Evolutionary conservation across 148 eudicot species (phyloP), one percentile per base, ranked within the genome.

Genomic region (Cornus florida): DNA sequence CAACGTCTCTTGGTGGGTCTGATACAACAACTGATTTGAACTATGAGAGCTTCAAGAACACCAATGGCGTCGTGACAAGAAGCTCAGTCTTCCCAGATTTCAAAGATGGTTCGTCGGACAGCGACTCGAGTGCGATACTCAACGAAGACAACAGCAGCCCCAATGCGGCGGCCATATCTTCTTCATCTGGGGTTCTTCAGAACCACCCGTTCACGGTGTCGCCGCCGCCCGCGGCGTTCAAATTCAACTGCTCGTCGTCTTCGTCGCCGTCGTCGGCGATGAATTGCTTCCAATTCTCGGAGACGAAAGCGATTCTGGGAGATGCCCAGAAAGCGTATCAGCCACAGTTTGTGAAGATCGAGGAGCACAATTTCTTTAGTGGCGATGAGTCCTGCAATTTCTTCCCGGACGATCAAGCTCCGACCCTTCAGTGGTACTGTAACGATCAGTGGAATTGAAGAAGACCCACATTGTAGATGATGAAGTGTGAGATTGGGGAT

Each of bases 121-220:
- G 99, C 60, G 92, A 94, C 62, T 89, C 99, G 1, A 95, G 99
- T 59, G 99, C 98, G 3, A 89, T 95, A 67, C 83, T 95, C 33
- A 93, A 93, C 84, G 96, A 93, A 35, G 97, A 90, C 16, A 82
- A 81, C 82, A 80, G 53, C 72, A 90, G 91, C 80, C 94, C 94
- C 43, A 89, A 83, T 5, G 83, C 89, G 4, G 81, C 88, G 14
- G 83, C 88, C 17, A 86, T 85, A 13, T n/a, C n/a, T n/a, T 80
- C 87, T 7, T 83, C 90, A 24, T 72, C 71, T 73, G 71, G 13
- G 67, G 24, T 74, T 23, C 76, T 74, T 28, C 82, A 81, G 11
- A 74, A 84, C 38, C 87, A 76, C 12, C 88, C 82, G 16, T 72
- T 87, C 66, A 73, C 82, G 74, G 75, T 82, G 77, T 73, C 86